Percentiles rank a stretch among this genome's conserved stretches.
phyloP scores from a whole-genome alignment of 768 basidiomycete species.

The Myochromella boudieri region DNA sequence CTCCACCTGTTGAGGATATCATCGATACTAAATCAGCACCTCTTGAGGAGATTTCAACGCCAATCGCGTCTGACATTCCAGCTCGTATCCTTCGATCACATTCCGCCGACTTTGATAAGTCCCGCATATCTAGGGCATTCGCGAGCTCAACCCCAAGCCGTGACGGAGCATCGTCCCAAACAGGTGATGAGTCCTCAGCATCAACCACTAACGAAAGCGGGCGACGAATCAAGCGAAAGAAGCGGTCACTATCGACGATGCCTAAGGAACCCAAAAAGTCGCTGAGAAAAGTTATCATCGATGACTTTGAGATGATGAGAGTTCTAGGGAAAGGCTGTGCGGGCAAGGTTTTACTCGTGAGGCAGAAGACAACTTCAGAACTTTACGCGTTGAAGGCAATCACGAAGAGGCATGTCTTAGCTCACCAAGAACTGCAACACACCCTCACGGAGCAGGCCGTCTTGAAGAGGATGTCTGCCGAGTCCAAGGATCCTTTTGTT shows the following conservation, averaged over 20 bases:
- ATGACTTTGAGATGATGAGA: conserved; percentile 97
- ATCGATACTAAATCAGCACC: conserved; percentile 2
- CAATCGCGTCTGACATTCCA: conserved; percentile 17
- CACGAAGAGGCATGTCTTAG: conserved; percentile 94
- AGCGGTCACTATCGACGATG: conserved; percentile 40
- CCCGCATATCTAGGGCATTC: conserved; percentile 59
- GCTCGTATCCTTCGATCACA: conserved; percentile 71
- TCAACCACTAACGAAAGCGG: conserved; percentile 50
- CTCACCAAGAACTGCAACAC: conserved; percentile 95
- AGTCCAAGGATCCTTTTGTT: conserved; percentile 88
- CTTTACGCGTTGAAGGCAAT: conserved; percentile 96
- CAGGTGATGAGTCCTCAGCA: conserved; percentile 72
- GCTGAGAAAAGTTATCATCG: conserved; percentile 74
- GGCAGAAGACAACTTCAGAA: conserved; percentile 67
- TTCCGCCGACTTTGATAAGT: conserved; percentile 75
- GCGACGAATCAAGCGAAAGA: conserved; percentile 44
- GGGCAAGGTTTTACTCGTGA: conserved; percentile 92
- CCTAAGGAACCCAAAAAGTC: conserved; percentile 56
- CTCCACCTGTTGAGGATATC: conserved; percentile 4
- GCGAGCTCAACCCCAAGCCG: conserved; percentile 48
- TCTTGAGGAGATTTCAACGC: conserved; percentile 18
- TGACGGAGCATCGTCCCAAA: conserved; percentile 56
- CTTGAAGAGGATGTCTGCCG: conserved; percentile 89
- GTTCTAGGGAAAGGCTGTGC: conserved; percentile 98
- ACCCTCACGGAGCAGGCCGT: conserved; percentile 97